Evolutionary conservation across 2,329 filamentous ascomycete genomes (phyloP).

Genomic region (Stylonectria norvegica): DNA sequence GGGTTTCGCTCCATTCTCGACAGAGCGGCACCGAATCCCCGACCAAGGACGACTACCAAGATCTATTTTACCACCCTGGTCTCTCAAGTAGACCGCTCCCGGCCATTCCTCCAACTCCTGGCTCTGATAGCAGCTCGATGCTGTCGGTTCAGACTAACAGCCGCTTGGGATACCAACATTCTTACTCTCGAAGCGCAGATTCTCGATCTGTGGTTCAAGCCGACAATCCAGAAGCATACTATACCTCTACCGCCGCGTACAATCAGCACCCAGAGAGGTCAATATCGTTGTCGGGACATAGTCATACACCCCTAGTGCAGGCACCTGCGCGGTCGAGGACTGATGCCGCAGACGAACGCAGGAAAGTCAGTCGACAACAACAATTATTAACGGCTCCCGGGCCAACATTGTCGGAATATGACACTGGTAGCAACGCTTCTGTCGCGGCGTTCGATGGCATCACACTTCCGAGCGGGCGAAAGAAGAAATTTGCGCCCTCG

Average conservation of each 20-base stretch:
- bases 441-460: slow-evolving; percentile 75
- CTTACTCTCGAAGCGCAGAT: slow-evolving; percentile 48
- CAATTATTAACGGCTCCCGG: slow-evolving; percentile 50
- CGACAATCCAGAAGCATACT: slow-evolving; percentile 50
- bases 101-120: slow-evolving; percentile 55
- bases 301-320: slow-evolving; percentile 72
- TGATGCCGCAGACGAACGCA: slow-evolving; percentile 74
- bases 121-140: slow-evolving; percentile 58
- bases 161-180: slow-evolving; percentile 47
- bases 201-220: slow-evolving; percentile 38
- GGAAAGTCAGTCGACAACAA: slow-evolving; percentile 51
- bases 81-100: slow-evolving; percentile 63
- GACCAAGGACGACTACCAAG: slow-evolving; percentile 70
- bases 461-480: slow-evolving; percentile 72
- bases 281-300: slow-evolving; percentile 79
- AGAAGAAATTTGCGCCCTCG: slow-evolving; percentile 78
- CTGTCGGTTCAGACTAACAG: slow-evolving; percentile 42
- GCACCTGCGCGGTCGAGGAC: slow-evolving; percentile 91
- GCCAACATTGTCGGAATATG: slow-evolving; percentile 54
- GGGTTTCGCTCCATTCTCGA: slow-evolving; percentile 53
- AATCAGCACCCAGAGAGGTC: slow-evolving; percentile 60
- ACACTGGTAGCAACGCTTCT: slow-evolving; percentile 49
- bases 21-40: slow-evolving; percentile 64
- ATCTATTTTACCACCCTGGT: slow-evolving; percentile 91
- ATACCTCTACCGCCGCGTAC: slow-evolving; percentile 36